A percentile compares a stretch with the other conserved stretches of the same genome.
Evolutionary conservation across 1,139 yeast genomes (phyloP).

Genomic region (Tardiomyces depauwii): DNA sequence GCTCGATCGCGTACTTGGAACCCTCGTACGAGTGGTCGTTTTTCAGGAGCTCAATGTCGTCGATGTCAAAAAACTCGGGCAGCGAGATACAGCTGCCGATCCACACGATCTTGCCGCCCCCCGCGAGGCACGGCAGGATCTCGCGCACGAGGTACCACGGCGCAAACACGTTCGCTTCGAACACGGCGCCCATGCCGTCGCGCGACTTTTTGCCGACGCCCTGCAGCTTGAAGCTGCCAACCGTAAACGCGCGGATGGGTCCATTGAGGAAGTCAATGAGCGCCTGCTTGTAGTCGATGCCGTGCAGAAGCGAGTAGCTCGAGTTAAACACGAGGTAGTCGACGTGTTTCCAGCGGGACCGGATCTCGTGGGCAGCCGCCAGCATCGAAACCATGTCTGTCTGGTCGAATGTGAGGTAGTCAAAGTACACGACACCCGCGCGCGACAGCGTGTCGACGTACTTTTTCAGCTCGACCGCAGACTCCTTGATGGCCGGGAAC

Average conservation of each 20-base stretch:
- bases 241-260: constrained; percentile 72
- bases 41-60: constrained; percentile 62
- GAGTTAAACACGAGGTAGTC: constrained; percentile 81
- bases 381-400: constrained; percentile 82
- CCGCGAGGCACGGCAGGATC: constrained; percentile 39
- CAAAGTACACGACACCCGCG: constrained; percentile 60
- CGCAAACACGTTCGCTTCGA: constrained; percentile 92
- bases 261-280: constrained; percentile 46
- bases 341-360: constrained; percentile 48
- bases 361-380: constrained; percentile 60
- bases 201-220: constrained; percentile 62
- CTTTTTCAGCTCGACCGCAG: constrained; percentile 49
- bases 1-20: constrained; percentile 78
- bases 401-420: constrained; percentile 77
- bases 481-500: constrained; percentile 68
- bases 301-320: constrained; percentile 77
- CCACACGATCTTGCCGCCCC: constrained; percentile 65
- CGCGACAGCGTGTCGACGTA: constrained; percentile 30
- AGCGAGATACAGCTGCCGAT: constrained; percentile 72
- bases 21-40: constrained; percentile 77
- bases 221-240: constrained; percentile 68
- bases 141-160: constrained; percentile 70
- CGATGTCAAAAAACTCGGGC: constrained; percentile 50
- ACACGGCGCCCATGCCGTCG: constrained; percentile 69
- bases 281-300: constrained; percentile 80